Base-by-base conservation (phyloP, 306 rosid genomes). In the Cicer yamashitae region DNA sequence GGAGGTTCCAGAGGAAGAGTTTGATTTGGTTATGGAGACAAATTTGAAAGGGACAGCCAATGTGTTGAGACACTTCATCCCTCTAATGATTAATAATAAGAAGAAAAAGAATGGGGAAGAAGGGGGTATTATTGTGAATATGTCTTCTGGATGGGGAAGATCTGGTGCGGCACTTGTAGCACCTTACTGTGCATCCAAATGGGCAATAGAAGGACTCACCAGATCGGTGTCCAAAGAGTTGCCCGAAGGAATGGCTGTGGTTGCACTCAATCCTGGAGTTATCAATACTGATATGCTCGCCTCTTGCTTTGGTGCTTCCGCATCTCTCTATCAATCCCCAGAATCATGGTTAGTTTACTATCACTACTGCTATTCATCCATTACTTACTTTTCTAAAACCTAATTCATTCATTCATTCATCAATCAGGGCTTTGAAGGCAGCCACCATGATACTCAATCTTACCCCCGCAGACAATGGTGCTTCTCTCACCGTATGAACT, bases 101-200 rank as follows among this genome's bases (percentile, higher is more conserved):
- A 30, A 9, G 8, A 17, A 9, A 7, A 17, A 17, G 3, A 17
- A 64, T 8, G 34, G 45, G 0, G 38, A 80, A 83, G 81, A 77
- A 84, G 34, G 7, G 41, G 93, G 92, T 4, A 78, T 90, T 38
- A 89, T 94, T 18, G 98, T 94, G 22, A 94, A 94, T 77, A 85
- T 90, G 86, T 94, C 98, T 7, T 94, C 98, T 1, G 98, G 98
- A 11, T 94, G 98, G 98, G 98, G 98, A 39, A 86, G 98, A 70
- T 90, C 97, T 2, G 96, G 93, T 37, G 98, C 98, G 8, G 96
- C 98, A 7, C 86, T 90, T 73, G 97, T 79, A 38, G 91, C 98
- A 0, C 98, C 98, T 37, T 91, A 94, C 74, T 94, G 98, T 70
- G 97, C 97, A 3, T 91, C 98, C 8, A 94, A 94, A 77, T 94